Conservation (phyloP, 2,329 filamentous ascomycete species). For the Ceratocystis harringtonii region DNA sequence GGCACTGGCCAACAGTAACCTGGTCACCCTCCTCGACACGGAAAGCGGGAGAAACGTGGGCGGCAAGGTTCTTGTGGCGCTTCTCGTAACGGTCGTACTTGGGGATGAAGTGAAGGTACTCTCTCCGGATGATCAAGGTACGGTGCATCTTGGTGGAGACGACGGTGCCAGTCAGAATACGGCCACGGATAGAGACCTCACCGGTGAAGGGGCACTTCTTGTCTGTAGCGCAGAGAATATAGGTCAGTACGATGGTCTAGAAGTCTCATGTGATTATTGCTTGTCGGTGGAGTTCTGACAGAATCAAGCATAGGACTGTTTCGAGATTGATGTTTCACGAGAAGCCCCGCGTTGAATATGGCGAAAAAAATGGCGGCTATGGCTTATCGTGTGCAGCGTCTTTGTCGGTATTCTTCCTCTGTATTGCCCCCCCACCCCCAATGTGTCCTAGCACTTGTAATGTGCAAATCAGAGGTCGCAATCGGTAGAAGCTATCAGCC, state of each 20-base stretch:
- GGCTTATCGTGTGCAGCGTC: not conserved
- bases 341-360: not conserved
- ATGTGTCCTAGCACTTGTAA: not conserved
- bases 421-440: too few species aligned
- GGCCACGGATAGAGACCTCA: conserved; percentile 97
- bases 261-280: not conserved
- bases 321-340: not conserved
- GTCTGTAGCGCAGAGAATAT: conserved; percentile 41
- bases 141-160: conserved; percentile 99
- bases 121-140: conserved; percentile 96
- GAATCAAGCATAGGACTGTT: not conserved
- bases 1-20: conserved; percentile 98
- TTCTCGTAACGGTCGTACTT: conserved; percentile 99
- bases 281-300: not conserved
- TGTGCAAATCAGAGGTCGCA: not conserved
- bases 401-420: not conserved
- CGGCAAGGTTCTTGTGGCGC: conserved; percentile 99
- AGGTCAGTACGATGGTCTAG: not conserved
- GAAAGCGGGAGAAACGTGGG: conserved; percentile 98
- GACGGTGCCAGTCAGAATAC: conserved; percentile 98
- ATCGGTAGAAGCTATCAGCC: not conserved
- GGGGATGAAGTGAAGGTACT: conserved; percentile 99
- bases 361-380: not conserved
- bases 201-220: conserved; percentile 99
- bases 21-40: conserved; percentile 99